Percentiles rank a stretch among this genome's conserved stretches.
Evolutionary conservation across 164 flowering plant genomes (phyloP).

Genomic region (Paratinospora sagittata): DNA sequence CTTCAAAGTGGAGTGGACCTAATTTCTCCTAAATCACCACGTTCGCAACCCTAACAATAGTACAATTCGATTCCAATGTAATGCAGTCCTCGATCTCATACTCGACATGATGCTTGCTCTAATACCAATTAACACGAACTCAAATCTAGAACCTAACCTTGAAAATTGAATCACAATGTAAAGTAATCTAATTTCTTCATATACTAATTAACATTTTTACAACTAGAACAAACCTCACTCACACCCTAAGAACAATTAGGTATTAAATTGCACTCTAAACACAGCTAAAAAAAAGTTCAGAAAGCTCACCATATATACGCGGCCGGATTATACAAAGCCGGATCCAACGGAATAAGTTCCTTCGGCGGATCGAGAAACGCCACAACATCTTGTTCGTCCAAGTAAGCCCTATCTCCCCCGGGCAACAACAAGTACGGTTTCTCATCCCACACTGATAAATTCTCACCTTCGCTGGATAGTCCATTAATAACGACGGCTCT

Average conservation of each 20-base stretch:
- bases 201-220: no score
- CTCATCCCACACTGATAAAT: slow-evolving; percentile 47
- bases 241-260: background rate
- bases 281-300: background rate
- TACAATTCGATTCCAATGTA: no score
- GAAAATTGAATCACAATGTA: no score
- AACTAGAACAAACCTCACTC: background rate
- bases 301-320: slow-evolving; percentile 58
- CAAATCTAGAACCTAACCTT: no score
- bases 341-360: slow-evolving; percentile 68
- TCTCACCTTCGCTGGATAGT: slow-evolving; percentile 5
- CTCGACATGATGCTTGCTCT: no score
- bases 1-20: no score
- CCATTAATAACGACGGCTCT: slow-evolving; percentile 24
- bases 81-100: no score
- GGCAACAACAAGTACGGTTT: slow-evolving; percentile 42
- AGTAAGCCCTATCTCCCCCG: slow-evolving; percentile 35
- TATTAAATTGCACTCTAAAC: background rate
- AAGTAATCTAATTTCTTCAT: no score
- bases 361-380: slow-evolving; percentile 70
- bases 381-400: slow-evolving; percentile 63
- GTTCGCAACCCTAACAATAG: no score
- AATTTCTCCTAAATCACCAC: no score
- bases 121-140: no score
- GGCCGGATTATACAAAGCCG: slow-evolving; percentile 68